phyloP scores from a whole-genome alignment of 2,329 filamentous ascomycete species.

The Penicillium oxalicum region DNA sequence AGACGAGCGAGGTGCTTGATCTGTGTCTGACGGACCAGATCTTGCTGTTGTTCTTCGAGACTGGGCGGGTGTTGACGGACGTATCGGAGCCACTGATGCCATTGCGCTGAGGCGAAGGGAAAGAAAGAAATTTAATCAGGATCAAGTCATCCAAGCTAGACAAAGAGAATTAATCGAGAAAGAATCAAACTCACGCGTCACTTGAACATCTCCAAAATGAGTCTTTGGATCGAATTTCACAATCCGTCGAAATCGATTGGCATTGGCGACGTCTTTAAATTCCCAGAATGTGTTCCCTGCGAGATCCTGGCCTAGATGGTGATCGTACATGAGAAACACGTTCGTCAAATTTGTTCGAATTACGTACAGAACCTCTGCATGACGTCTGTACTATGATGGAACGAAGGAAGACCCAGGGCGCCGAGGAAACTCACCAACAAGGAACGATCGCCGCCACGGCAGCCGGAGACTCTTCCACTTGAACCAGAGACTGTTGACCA shows the following conservation, averaged over 20 bases:
- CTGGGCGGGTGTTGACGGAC: conserved; percentile 52
- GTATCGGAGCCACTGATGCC: conserved; percentile 63
- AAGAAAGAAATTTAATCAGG: conserved; percentile 13
- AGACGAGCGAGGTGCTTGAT: conserved; percentile 55
- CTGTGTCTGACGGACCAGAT: conserved; percentile 51
- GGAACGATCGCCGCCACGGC: conserved; percentile 56
- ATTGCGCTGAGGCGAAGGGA: conserved; percentile 47
- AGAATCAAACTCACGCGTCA: conserved; percentile 45
- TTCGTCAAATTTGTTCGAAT: conserved; percentile 7
- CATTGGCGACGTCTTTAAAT: conserved; percentile 54
- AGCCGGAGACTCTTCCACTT: conserved; percentile 58
- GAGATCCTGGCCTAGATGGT: conserved; percentile 51
- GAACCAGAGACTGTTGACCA: conserved; percentile 51
- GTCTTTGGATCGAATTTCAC: conserved; percentile 50
- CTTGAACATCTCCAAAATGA: conserved; percentile 55
- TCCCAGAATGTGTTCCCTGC: conserved; percentile 63
- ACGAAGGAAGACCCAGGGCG: not conserved
- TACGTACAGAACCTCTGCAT: not conserved
- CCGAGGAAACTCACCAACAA: conserved; percentile 44
- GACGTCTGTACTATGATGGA: not conserved
- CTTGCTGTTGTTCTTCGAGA: conserved; percentile 53
- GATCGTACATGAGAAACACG: not conserved
- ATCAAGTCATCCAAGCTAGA: no score
- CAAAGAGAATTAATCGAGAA: not conserved
- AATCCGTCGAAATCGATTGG: conserved; percentile 52